Conservation (phyloP, 208 protist genomes). For the Trypanosoma melophagium region DNA sequence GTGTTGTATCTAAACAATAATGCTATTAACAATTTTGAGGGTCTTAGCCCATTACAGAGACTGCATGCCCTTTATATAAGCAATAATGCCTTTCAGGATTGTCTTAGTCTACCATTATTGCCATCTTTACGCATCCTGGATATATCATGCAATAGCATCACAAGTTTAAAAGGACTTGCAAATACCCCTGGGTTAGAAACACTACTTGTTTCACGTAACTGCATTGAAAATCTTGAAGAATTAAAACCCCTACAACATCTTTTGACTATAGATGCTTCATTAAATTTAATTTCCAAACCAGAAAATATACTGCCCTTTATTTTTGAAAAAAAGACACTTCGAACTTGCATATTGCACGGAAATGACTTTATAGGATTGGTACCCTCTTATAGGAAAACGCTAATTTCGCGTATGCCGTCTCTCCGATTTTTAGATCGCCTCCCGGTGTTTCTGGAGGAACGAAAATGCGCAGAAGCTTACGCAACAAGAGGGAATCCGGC, state of each 20-base stretch:
- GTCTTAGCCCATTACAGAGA: constrained; percentile 53
- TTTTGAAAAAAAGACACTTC: constrained; percentile 32
- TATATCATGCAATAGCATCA: constrained; percentile 81
- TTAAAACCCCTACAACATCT: constrained; percentile 22
- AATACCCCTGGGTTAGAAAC: constrained; percentile 46
- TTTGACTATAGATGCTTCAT: constrained; percentile 41
- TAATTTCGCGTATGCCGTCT: constrained; percentile 54
- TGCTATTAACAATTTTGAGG: constrained; percentile 72
- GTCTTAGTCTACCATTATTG: constrained; percentile 62
- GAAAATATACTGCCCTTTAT: constrained; percentile 27
- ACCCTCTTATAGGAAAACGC: constrained; percentile 75
- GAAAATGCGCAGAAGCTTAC: constrained; percentile 69
- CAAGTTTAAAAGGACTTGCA: constrained; percentile 35
- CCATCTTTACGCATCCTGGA: constrained; percentile 76
- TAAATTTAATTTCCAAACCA: constrained; percentile 33
- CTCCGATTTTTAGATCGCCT: constrained; percentile 75
- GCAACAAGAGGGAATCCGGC: constrained; percentile 47
- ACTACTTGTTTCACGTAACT: constrained; percentile 61
- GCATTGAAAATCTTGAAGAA: constrained; percentile 27
- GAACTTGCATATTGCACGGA: constrained; percentile 77
- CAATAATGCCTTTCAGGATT: constrained; percentile 76
- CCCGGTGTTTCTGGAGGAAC: constrained; percentile 71
- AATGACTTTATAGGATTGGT: constrained; percentile 64
- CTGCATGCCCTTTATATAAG: constrained; percentile 85
- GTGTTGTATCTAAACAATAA: constrained; percentile 93